phyloP scores from a whole-genome alignment of 2,329 filamentous ascomycete species.

The Penicillium sp. region DNA sequence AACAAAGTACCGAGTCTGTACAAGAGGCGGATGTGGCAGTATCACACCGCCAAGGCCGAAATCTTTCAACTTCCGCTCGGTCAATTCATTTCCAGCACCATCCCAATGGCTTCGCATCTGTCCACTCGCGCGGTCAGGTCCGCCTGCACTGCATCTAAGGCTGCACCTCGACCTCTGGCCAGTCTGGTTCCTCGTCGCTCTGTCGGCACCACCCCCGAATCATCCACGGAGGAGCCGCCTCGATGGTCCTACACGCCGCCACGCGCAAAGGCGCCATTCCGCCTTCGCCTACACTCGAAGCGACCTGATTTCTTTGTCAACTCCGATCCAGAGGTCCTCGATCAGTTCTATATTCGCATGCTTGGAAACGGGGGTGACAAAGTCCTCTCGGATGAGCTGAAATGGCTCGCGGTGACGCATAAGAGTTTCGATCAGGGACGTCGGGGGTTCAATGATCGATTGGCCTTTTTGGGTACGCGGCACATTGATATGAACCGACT shows the following conservation, averaged over 20 bases:
- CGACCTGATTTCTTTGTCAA: slow-evolving; percentile 59
- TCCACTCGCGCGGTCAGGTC: slow-evolving; percentile 39
- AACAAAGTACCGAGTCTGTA: no score
- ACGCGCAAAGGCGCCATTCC: slow-evolving; percentile 62
- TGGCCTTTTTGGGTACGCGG: slow-evolving; percentile 74
- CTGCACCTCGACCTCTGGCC: slow-evolving; percentile 12
- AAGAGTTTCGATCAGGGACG: slow-evolving; percentile 97
- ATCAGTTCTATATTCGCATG: slow-evolving; percentile 70
- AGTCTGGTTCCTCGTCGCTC: slow-evolving; percentile 20
- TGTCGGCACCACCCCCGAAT: slow-evolving; percentile 21
- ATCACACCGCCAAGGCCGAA: slow-evolving; percentile 22
- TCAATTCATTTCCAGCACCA: slow-evolving; percentile 11
- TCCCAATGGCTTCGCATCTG: slow-evolving; percentile 46
- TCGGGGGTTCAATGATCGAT: slow-evolving; percentile 86
- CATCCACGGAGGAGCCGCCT: slow-evolving; percentile 38
- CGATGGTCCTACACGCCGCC: slow-evolving; percentile 67
- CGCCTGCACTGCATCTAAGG: slow-evolving; percentile 27
- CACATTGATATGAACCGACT: neutral
- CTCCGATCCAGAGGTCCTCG: slow-evolving; percentile 63
- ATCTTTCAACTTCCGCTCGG: slow-evolving; percentile 12
- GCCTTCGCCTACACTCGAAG: slow-evolving; percentile 33
- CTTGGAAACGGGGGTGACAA: slow-evolving; percentile 67
- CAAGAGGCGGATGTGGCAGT: slow-evolving; percentile 17
- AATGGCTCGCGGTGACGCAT: slow-evolving; percentile 95
- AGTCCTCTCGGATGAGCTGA: slow-evolving; percentile 79